A percentile compares a stretch with the other conserved stretches of the same genome.
These are phyloP conservation scores for Sambucus nigra DNA, from an alignment of 129 eudicot species.

Conservation along the genomic window DNA sequence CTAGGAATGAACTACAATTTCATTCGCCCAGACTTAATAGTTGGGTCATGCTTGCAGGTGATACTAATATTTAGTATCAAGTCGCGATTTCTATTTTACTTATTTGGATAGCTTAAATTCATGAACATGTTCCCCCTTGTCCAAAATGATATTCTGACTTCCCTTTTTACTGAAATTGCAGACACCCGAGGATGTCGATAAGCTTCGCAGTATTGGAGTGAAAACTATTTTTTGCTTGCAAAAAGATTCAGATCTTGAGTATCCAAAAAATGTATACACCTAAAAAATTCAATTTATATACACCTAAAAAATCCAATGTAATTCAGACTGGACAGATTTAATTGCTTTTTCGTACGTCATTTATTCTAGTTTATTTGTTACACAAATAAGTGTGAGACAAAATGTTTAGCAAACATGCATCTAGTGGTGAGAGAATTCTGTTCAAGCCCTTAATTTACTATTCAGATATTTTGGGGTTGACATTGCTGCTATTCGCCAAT, in stretches of 20 bases:
- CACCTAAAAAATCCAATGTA: not conserved
- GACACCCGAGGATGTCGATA: conserved; percentile 95
- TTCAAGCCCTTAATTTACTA: conserved; percentile 31
- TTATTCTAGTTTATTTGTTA: not conserved
- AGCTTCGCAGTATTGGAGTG: conserved; percentile 71
- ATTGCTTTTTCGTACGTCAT: conserved; percentile 7
- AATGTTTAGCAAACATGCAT: conserved; percentile 5
- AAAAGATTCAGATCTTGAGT: conserved; percentile 94
- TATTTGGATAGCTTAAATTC: not conserved
- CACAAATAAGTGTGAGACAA: not conserved
- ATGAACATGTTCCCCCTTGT: not conserved
- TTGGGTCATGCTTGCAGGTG: conserved; percentile 98
- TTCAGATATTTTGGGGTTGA: conserved; percentile 82
- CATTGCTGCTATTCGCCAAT: conserved; percentile 70
- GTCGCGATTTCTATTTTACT: not conserved
- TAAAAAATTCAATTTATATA: not conserved
- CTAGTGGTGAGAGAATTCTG: conserved; percentile 5
- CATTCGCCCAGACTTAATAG: conserved; percentile 86
- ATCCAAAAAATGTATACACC: conserved; percentile 52
- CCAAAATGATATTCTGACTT: not conserved
- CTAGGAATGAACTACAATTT: conserved; percentile 94
- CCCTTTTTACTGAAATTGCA: conserved; percentile 24
- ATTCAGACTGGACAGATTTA: not conserved
- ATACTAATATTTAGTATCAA: conserved; percentile 4
- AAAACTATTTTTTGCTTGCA: conserved; percentile 89